Percentiles rank a stretch among this genome's conserved stretches.
These are phyloP conservation scores for Eucalyptus pauciflora DNA, from an alignment of 345 rosid species.

Conservation along the genomic window DNA sequence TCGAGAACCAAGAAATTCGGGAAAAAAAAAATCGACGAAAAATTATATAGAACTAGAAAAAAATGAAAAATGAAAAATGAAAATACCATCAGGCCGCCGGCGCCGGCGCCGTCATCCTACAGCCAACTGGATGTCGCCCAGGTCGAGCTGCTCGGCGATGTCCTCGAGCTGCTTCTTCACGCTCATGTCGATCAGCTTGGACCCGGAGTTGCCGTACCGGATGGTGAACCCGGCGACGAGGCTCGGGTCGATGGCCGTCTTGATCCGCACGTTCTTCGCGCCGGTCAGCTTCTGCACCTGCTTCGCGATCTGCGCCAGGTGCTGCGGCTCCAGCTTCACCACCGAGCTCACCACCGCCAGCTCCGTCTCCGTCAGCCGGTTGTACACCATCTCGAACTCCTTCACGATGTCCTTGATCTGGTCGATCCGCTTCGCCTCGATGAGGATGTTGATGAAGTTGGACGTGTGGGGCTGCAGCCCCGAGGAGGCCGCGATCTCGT, in stretches of 20 bases:
- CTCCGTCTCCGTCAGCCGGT: constrained; percentile 60
- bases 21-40: background rate
- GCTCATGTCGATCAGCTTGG: constrained; percentile 88
- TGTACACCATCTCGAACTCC: constrained; percentile 70
- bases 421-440: constrained; percentile 56
- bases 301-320: constrained; percentile 78
- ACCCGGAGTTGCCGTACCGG: constrained; percentile 63
- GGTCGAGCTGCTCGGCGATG: constrained; percentile 69
- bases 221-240: constrained; percentile 92
- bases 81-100: background rate
- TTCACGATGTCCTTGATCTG: constrained; percentile 50
- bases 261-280: constrained; percentile 77
- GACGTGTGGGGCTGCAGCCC: constrained; percentile 45
- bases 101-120: background rate
- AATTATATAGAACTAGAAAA: background rate
- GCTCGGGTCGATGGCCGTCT: constrained; percentile 62
- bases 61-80: background rate
- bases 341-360: constrained; percentile 77
- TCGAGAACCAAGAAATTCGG: background rate
- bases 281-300: constrained; percentile 91
- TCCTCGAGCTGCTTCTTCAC: constrained; percentile 94
- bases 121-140: constrained; percentile 61
- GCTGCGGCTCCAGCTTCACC: constrained; percentile 66
- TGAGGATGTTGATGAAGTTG: constrained; percentile 58
- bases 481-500: constrained; percentile 37